Evolutionary conservation across 305 asterid genomes (phyloP).

Genomic region (Fraxinus xanthoxyloides): DNA sequence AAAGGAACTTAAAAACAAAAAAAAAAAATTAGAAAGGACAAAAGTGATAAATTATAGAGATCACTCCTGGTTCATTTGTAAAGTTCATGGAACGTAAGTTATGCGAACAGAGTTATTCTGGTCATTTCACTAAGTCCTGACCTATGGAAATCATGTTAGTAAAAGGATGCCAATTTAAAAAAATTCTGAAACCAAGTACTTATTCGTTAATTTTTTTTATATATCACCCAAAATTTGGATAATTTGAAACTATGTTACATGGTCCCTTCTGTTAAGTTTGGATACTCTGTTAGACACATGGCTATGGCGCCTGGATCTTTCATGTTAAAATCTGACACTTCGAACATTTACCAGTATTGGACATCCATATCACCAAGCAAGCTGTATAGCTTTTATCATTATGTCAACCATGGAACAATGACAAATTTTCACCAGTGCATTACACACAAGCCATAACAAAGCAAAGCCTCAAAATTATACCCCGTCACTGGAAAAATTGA

Average conservation of each 20-base stretch:
- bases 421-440: not conserved
- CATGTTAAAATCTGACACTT: not conserved
- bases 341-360: not conserved
- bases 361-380: not conserved
- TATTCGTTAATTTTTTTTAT: not conserved
- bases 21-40: not conserved
- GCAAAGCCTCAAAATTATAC: not conserved
- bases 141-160: not conserved
- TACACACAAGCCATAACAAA: not conserved
- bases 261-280: not conserved
- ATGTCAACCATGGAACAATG: not conserved
- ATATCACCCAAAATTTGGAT: not conserved
- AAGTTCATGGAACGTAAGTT: not conserved
- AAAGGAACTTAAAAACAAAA: not conserved
- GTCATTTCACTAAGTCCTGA: not conserved
- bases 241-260: not conserved
- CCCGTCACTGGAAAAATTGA: not conserved
- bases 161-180: not conserved
- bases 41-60: not conserved
- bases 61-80: not conserved
- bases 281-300: not conserved
- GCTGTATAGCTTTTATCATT: not conserved
- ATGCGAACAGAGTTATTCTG: not conserved
- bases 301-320: not conserved
- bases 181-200: not conserved